These are phyloP conservation scores for Ambrosiella beaveri DNA, from an alignment of 2,329 filamentous ascomycete genomes.

Conservation along the genomic window DNA sequence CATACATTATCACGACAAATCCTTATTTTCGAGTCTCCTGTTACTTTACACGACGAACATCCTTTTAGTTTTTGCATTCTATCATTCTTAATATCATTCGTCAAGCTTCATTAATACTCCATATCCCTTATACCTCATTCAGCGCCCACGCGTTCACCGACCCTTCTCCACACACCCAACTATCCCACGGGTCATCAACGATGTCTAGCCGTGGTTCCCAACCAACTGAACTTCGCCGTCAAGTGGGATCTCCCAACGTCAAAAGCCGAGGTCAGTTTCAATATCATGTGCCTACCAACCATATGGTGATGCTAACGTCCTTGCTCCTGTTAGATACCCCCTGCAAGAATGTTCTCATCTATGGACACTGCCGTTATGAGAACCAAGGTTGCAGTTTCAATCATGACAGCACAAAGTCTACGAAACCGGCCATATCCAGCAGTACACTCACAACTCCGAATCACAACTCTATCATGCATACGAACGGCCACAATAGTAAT, in stretches of 20 bases:
- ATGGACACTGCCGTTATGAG: constrained; percentile 82
- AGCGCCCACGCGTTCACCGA: neutral
- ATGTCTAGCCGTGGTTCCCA: constrained; percentile 15
- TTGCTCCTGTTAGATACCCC: constrained; percentile 44
- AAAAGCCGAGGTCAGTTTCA: constrained; percentile 34
- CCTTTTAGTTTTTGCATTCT: neutral
- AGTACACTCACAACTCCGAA: constrained; percentile 5
- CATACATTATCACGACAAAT: too few species aligned
- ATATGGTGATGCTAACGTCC: neutral
- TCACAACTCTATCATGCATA: constrained; percentile 13
- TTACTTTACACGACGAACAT: too few species aligned
- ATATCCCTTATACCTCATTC: constrained; percentile 1
- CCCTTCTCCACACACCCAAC: neutral
- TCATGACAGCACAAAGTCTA: constrained; percentile 48
- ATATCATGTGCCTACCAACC: neutral
- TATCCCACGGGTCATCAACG: neutral
- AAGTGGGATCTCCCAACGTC: constrained; percentile 38
- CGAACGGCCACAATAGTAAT: neutral
- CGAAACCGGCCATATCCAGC: constrained; percentile 2
- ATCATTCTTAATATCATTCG: neutral
- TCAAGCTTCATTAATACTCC: neutral
- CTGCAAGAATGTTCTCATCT: constrained; percentile 84
- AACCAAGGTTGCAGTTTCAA: constrained; percentile 84
- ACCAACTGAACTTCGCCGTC: constrained; percentile 30
- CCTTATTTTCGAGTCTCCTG: too few species aligned